phyloP scores from a whole-genome alignment of 192 early-diverging fungal species.

The Coemansia sp. region DNA sequence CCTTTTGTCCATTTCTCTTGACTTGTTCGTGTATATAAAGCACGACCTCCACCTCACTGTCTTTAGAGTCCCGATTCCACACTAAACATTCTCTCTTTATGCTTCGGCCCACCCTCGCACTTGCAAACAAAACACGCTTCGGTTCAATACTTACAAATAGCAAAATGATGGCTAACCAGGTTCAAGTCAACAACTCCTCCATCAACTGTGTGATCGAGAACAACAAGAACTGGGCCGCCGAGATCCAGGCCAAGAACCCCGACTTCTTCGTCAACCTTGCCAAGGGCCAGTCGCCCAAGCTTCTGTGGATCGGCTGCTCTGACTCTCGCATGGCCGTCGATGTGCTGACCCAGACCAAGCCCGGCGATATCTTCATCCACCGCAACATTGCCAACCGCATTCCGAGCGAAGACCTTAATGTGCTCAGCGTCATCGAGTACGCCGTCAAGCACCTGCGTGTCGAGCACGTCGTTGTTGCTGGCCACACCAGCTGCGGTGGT shows the following conservation, averaged over 20 bases:
- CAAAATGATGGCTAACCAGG: constrained; percentile 22
- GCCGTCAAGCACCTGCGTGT: constrained; percentile 90
- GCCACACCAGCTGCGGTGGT: constrained; percentile 77
- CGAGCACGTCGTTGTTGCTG: constrained; percentile 91
- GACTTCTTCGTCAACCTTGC: constrained; percentile 72
- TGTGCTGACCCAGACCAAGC: constrained; percentile 56
- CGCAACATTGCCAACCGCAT: constrained; percentile 97
- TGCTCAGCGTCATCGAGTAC: constrained; percentile 86
- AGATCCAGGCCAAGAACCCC: constrained; percentile 59
- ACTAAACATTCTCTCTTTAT: constrained; percentile 10
- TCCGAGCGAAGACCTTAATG: constrained; percentile 74
- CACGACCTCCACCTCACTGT: background rate
- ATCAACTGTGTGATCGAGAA: constrained; percentile 27
- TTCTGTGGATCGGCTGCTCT: constrained; percentile 89
- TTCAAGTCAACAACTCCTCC: constrained; percentile 10
- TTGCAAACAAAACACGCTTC: constrained; percentile 26
- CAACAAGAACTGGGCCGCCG: constrained; percentile 63
- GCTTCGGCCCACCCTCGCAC: constrained; percentile 20
- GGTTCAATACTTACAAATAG: constrained; percentile 21
- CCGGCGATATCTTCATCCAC: constrained; percentile 92
- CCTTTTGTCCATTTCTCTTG: background rate
- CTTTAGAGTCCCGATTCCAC: background rate
- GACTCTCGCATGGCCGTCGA: constrained; percentile 93
- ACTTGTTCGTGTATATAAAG: constrained; percentile 13
- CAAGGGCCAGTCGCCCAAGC: constrained; percentile 73